Percentiles rank a stretch among this genome's conserved stretches.
Evolutionary conservation across 306 rosid species (phyloP).

Genomic region (Cucurbita ficifolia): DNA sequence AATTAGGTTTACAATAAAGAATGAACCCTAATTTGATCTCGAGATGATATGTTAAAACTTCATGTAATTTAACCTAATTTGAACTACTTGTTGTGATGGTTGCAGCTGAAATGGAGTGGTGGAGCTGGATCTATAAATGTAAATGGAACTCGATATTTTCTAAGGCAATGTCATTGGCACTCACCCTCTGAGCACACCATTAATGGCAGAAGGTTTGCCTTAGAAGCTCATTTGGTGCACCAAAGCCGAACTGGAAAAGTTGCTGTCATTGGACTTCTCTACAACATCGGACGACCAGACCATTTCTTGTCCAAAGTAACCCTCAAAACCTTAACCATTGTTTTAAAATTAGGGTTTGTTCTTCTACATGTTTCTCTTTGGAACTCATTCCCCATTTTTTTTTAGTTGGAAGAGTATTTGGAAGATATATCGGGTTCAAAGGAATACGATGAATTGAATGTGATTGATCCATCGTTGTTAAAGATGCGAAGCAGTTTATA

Average conservation of each 20-base stretch:
- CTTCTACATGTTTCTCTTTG: no score
- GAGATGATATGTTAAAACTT: no score
- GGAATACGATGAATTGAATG: no score
- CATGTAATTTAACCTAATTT: background rate
- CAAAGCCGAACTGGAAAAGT: conserved; percentile 24
- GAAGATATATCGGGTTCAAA: no score
- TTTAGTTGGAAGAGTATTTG: no score
- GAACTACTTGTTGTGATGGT: no score
- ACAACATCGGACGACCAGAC: conserved; percentile 34
- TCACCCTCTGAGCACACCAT: conserved; percentile 64
- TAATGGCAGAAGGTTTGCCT: conserved; percentile 35
- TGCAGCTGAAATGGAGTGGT: conserved; percentile 32
- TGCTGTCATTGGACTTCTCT: conserved; percentile 48
- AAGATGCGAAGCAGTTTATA: conserved; percentile 13
- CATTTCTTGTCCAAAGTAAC: conserved; percentile 37
- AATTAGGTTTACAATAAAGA: no score
- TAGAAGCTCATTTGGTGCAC: conserved; percentile 62
- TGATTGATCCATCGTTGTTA: conserved; percentile 26
- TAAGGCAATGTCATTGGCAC: conserved; percentile 72
- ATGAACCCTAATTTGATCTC: no score
- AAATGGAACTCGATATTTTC: conserved; percentile 32
- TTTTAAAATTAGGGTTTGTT: no score
- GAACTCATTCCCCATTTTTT: no score
- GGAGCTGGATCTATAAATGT: conserved; percentile 32
- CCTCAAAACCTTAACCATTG: no score